Evolutionary conservation across 345 rosid species (phyloP).

Genomic region (Heritiera littoralis): DNA sequence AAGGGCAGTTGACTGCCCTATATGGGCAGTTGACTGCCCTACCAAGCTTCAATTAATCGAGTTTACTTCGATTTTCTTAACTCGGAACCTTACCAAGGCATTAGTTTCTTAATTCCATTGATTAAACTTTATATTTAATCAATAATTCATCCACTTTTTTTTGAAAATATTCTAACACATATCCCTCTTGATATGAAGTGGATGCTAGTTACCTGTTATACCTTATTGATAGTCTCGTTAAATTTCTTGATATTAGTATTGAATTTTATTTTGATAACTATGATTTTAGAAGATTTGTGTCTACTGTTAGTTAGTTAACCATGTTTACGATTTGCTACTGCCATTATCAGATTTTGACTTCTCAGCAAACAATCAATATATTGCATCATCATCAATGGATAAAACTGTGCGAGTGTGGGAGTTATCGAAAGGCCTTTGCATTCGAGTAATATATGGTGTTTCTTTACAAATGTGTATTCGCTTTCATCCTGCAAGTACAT

Average conservation of each 20-base stretch:
- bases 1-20: no score
- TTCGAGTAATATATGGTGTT: conserved; percentile 90
- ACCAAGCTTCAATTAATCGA: no score
- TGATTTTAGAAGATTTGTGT: neutral
- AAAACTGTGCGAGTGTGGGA: conserved; percentile 99
- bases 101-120: no score
- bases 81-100: no score
- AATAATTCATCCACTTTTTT: no score
- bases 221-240: neutral
- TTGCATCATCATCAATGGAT: conserved; percentile 90
- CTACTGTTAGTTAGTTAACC: neutral
- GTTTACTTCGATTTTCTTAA: no score
- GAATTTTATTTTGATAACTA: conserved; percentile 4
- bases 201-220: neutral
- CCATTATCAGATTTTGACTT: conserved; percentile 85
- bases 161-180: no score
- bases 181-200: neutral
- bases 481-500: conserved; percentile 86
- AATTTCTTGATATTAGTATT: neutral
- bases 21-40: no score
- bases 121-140: no score
- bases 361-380: conserved; percentile 89
- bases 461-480: conserved; percentile 88
- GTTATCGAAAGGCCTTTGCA: conserved; percentile 83
- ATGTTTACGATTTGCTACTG: conserved; percentile 25